Evolutionary conservation across 352 stramenopile genomes (phyloP).

Genomic region (Albugo laibachii): DNA sequence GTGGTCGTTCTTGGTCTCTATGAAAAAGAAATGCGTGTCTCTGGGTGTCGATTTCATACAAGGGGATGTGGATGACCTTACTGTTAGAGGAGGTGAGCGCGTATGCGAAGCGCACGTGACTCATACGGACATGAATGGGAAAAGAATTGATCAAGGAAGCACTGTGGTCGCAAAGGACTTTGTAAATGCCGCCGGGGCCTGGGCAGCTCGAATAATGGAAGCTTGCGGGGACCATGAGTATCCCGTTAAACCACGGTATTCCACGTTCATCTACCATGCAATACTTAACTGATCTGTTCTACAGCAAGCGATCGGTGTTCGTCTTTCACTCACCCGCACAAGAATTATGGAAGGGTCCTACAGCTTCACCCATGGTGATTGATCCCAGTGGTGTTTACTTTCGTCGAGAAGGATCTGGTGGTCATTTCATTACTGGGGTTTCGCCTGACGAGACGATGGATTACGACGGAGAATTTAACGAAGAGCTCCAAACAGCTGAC

Average conservation of each 20-base stretch:
- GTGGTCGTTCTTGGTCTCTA: conserved; percentile 51
- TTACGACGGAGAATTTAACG: conserved; percentile 28
- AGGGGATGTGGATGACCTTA: conserved; percentile 45
- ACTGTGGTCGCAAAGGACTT: conserved; percentile 30
- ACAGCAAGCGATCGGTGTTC: conserved; percentile 54
- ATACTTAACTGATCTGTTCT: not conserved
- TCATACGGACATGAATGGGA: conserved; percentile 9
- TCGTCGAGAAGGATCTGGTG: conserved; percentile 38
- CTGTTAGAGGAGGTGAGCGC: conserved; percentile 23
- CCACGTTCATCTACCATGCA: not conserved
- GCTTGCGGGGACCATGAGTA: conserved; percentile 52
- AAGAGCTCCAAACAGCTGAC: conserved; percentile 49
- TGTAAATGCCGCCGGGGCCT: conserved; percentile 56
- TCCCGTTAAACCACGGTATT: conserved; percentile 35
- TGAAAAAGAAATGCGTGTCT: conserved; percentile 50
- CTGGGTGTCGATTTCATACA: conserved; percentile 53
- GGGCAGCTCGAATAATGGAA: conserved; percentile 43
- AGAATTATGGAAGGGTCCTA: conserved; percentile 44
- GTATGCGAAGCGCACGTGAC: conserved; percentile 46
- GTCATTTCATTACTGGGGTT: conserved; percentile 52
- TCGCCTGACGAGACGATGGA: conserved; percentile 39
- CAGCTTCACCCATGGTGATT: conserved; percentile 46
- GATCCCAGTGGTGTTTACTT: conserved; percentile 68
- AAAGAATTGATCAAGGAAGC: conserved; percentile 7
- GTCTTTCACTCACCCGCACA: conserved; percentile 55